Base-by-base conservation (phyloP, 2,329 filamentous ascomycete species). In the Diaporthe sp. region DNA sequence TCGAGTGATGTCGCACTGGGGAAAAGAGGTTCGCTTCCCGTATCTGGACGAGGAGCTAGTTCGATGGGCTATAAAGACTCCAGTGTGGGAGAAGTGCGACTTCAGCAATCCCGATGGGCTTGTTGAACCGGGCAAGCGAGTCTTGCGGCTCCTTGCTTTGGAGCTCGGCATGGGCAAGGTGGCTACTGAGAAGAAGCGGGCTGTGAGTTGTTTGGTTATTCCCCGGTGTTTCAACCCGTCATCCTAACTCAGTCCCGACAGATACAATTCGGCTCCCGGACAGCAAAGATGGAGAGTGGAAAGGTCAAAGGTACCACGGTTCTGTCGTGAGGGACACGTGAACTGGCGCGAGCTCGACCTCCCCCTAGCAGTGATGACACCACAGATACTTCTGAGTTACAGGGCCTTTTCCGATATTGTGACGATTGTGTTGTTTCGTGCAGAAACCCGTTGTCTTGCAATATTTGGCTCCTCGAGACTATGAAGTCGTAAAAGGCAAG, bases 141-240 rank as follows among this genome's bases (percentile, higher is more conserved):
- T 96, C 0, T 84, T 99, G 69, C 89, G 97, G 30, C 87, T 97
- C 30, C 84, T 98, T 30, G 95, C 96, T 0, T 89, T 92, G 82
- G 88, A 91, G 40, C 84, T 98, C 47, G 94, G 92, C 4, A 92
- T 98, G 90, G 82, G 82, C 2, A 85, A 84, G 8, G 94, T 95
- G 2, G 92, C 96, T 6, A 85, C 85, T n/a, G 96, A 98, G 84
- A 98, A 97, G 88, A 99, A 99, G 85, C 89, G 96, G 80, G 96
- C 96, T 25, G 94, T 95, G 85, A 82, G 92, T 86, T 13, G 25
- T 35, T 45, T 86, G 15, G 35, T 33, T 42, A 38, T 47, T 35
- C 64, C 22, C 4, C 52, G 6, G n/a, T 2, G 28, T 28, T 28
- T 52, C 22, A 12, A 28, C 4, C 22, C 15, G 42, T 52, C 5